Evolutionary conservation across 2,329 filamentous ascomycete genomes (phyloP), one percentile per base, ranked within the genome.

Genomic region (Parafenestella ontariensis): DNA sequence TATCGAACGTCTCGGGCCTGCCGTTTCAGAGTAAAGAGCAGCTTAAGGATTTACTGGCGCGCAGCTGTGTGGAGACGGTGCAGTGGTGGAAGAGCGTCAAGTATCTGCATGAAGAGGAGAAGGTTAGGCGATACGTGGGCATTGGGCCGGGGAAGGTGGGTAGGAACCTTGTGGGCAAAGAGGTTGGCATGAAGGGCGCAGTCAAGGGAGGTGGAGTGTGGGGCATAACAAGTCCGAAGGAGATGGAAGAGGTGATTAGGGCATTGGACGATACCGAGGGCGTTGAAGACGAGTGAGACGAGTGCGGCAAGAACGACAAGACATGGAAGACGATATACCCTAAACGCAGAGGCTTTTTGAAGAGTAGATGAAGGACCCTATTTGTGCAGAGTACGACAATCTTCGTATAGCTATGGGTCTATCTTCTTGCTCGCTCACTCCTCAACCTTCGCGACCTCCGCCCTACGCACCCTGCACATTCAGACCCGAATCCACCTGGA

Each of bases 101-200:
- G 62, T 96, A 96, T 70, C 79, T 97, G 45, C 91, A 97, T 73
- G 88, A 95, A 72, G 87, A 95, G 66, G 85, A 89, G 69, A 88
- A 88, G 59, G 90, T 96, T 17, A 83, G 88, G 66, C 82, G 93
- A 51, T 97, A 94, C 89, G 85, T 98, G 45, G 94, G 94, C 39
- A 91, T 98, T 58, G 94, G 94, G 0, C 94, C 94, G 0, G 94
- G 94, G 5, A 96, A 96, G 74, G 94, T 98, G 2, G 94, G 94
- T 0, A 84, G 93, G 52, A 97, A 97, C 73, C 81, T 98, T 7
- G 93, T 98, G 1, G 92, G 93, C 11, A 97, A 97, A 77, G 94
- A 97, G 77, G 93, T 97, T 3, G 93, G 92, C 9, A 93, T 95
- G 86, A 85, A 89, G 68, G 91, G 95, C 50, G 79, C 85, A 15